Percentiles rank a stretch among this genome's conserved stretches.
These are phyloP conservation scores for Tricholoma bakamatsutake DNA, from an alignment of 768 basidiomycete species.

Conservation along the genomic window DNA sequence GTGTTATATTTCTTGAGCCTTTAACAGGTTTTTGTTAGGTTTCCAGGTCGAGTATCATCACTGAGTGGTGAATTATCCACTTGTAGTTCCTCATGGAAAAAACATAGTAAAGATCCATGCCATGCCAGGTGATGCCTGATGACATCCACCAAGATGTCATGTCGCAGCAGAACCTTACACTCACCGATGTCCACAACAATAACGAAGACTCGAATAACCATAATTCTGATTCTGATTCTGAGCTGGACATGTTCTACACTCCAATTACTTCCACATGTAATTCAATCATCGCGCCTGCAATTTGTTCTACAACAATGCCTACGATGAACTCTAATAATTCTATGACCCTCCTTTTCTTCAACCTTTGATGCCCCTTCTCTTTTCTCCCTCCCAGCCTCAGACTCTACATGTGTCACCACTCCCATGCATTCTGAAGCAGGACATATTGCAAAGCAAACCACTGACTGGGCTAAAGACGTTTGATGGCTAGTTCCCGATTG, in stretches of 20 bases:
- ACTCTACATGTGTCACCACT: constrained; percentile 33
- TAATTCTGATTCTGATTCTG: constrained; percentile 27
- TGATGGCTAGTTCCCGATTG: constrained; percentile 47
- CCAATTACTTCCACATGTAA: constrained; percentile 51
- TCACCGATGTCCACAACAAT: constrained; percentile 1
- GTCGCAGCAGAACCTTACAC: not conserved
- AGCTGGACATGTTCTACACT: constrained; percentile 56
- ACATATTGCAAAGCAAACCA: constrained; percentile 14
- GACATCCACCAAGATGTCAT: not conserved
- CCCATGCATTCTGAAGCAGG: constrained; percentile 27
- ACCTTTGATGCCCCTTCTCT: constrained; percentile 36
- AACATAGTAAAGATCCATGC: no score
- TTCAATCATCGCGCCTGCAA: constrained; percentile 29
- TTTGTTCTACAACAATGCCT: constrained; percentile 19
- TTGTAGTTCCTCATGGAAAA: no score
- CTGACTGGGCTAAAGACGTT: constrained; percentile 65
- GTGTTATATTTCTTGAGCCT: no score
- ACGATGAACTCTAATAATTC: constrained; percentile 21
- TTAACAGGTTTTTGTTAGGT: no score
- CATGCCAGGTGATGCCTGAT: not conserved
- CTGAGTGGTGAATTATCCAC: no score
- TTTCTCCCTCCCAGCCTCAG: constrained; percentile 29
- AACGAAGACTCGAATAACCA: constrained; percentile 13
- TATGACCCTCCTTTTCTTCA: constrained; percentile 31
- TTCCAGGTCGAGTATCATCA: no score